Base-by-base conservation (phyloP, 2,329 filamentous ascomycete genomes). In the Beauveria caledonica region DNA sequence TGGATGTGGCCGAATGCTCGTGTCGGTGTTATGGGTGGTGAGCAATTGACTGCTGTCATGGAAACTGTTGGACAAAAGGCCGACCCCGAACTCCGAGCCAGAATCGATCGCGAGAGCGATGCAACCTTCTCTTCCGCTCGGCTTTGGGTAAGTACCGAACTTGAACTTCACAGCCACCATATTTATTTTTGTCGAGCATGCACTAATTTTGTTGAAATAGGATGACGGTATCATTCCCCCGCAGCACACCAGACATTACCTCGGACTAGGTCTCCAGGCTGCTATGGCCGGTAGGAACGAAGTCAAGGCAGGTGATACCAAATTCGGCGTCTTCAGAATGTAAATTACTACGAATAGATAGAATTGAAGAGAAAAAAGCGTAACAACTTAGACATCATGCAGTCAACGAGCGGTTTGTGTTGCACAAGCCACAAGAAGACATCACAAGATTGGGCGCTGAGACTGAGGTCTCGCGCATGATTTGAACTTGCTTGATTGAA, bases 1-100 rank as follows among this genome's bases (percentile, higher is more conserved):
- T 97, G 91, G 86, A 95, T 93, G 81, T 99, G 94, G 94, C 94
- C 94, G 45, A 96, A 96, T 67, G 92, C 94, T n/a, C 89, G 89
- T 70, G 91, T 96, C 56, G 90, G 90, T 36, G 92, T 99, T 67
- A 99, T 99, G 94, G 94, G 94, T 21, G 83, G 89, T 45, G 93
- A 97, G 75, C 93, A 97, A 77, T 80, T 99, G 40, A 87, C 88
- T 8, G 84, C 88, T 4, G 94, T 99, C 63, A 97, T 99, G 94
- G 90, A 92, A 75, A 89, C 92, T 2, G 93, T 99, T 0, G 92
- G 93, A 9, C 89, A 89, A 74, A 85, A 85, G 62, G 86, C 86
- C 1, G 92, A 97, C 71, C 88, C 89, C 0, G 87, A 86, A 63
- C 78, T 97, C 63, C 90, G 88, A 74, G 85, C 85, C 45, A 81